Percentiles rank a stretch among this genome's conserved stretches.
Evolutionary conservation across 305 asterid genomes (phyloP).

Genomic region (Fraxinus greggii): DNA sequence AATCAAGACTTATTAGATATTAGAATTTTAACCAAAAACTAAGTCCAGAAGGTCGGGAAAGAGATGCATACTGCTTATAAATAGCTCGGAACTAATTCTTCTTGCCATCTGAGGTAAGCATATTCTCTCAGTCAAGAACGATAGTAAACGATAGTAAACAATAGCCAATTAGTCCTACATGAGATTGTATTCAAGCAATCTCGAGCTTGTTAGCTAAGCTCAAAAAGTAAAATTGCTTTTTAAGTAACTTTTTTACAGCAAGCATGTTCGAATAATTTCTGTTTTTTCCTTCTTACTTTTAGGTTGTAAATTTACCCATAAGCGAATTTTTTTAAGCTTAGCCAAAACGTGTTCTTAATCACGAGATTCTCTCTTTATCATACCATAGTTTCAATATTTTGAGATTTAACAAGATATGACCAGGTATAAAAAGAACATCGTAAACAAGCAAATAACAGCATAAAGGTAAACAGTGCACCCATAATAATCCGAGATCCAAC

Average conservation of each 20-base stretch:
- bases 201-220: background rate
- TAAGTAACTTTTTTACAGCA: background rate
- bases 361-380: background rate
- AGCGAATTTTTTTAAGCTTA: background rate
- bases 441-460: background rate
- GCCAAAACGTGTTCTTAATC: background rate
- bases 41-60: background rate
- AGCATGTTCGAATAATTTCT: background rate
- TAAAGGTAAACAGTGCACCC: background rate
- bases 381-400: background rate
- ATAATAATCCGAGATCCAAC: background rate
- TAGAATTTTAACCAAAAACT: conserved; percentile 6
- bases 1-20: background rate
- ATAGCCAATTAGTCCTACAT: background rate
- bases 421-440: background rate
- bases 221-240: background rate
- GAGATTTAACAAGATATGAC: background rate
- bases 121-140: background rate
- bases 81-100: conserved; percentile 52
- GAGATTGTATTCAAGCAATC: background rate
- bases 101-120: conserved; percentile 48
- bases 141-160: background rate
- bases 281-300: background rate
- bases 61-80: conserved; percentile 56
- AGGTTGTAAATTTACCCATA: background rate